phyloP scores from a whole-genome alignment of 495 filamentous ascomycete genomes.

The Aspergillus bridgeri region DNA sequence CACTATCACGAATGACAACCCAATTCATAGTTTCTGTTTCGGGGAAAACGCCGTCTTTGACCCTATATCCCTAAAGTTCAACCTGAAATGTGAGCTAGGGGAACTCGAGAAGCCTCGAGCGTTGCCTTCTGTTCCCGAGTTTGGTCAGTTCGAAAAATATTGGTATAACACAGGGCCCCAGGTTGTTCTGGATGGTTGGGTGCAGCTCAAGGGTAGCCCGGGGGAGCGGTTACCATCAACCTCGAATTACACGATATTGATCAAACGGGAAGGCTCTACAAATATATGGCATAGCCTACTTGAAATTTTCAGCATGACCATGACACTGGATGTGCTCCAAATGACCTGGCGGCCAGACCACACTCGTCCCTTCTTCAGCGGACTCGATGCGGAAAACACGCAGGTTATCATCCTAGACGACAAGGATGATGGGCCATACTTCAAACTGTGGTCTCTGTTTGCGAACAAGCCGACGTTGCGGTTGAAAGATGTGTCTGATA shows the following conservation, averaged over 20 bases:
- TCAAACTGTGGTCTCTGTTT: slow-evolving; percentile 33
- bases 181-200: slow-evolving; percentile 5
- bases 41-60: slow-evolving; percentile 16
- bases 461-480: slow-evolving; percentile 23
- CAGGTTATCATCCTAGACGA: slow-evolving; percentile 35
- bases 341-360: slow-evolving; percentile 15
- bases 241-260: slow-evolving; percentile 27
- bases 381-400: slow-evolving; percentile 25
- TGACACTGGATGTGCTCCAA: slow-evolving; percentile 33
- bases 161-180: slow-evolving; percentile 24
- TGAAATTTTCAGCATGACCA: slow-evolving; percentile 35
- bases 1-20: slow-evolving; percentile 6
- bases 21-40: slow-evolving; percentile 22
- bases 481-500: slow-evolving; percentile 15
- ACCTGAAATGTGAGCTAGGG: slow-evolving; percentile 9
- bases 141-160: slow-evolving; percentile 14
- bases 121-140: slow-evolving; percentile 1
- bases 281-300: slow-evolving; percentile 41
- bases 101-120: neutral
- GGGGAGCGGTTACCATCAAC: neutral
- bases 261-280: slow-evolving; percentile 32
- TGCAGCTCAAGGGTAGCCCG: slow-evolving; percentile 2
- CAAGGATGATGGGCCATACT: slow-evolving; percentile 29
- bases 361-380: slow-evolving; percentile 13
- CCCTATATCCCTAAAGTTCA: slow-evolving; percentile 6